phyloP scores from a whole-genome alignment of 2,329 filamentous ascomycete species.

The Lachnellula arida region DNA sequence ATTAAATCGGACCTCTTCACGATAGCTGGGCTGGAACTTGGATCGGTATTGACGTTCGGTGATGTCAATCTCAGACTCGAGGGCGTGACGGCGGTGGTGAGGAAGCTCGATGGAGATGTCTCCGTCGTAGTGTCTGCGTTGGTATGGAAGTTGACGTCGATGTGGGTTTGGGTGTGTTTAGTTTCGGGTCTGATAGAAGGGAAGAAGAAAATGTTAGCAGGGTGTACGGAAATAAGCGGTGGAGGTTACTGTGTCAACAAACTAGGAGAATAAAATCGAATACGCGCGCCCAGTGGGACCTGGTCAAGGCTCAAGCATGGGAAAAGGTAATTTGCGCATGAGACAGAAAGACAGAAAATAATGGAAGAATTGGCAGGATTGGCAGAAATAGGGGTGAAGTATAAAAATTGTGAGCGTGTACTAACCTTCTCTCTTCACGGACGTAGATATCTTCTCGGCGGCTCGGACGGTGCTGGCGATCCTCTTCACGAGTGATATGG shows the following conservation, averaged over 20 bases:
- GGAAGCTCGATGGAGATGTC: constrained; percentile 40
- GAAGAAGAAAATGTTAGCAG: constrained; percentile 22
- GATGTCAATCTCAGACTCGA: constrained; percentile 47
- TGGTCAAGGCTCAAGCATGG: constrained; percentile 4
- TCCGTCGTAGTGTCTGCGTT: constrained; percentile 18
- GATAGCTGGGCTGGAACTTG: constrained; percentile 49
- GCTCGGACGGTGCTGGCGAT: constrained; percentile 69
- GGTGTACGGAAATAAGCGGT: constrained; percentile 24
- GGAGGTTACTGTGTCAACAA: constrained; percentile 40
- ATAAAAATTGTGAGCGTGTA: constrained; percentile 17
- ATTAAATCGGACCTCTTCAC: constrained; percentile 26
- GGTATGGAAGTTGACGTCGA: constrained; percentile 44
- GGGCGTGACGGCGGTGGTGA: constrained; percentile 24
- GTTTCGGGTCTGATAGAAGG: constrained; percentile 30
- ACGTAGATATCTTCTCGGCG: constrained; percentile 50
- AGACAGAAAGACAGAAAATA: neutral
- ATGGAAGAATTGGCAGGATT: neutral
- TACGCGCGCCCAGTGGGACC: constrained; percentile 5
- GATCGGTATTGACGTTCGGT: constrained; percentile 64
- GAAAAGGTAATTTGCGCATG: constrained; percentile 7
- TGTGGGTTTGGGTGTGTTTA: constrained; percentile 41
- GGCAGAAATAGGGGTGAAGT: neutral
- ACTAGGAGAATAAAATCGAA: constrained; percentile 27
- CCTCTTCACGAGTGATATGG: constrained; percentile 72
- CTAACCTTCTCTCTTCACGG: constrained; percentile 52